These are phyloP conservation scores for Apiotrichum laibachii DNA, from an alignment of 1,284 basidiomycete genomes.

Conservation along the genomic window DNA sequence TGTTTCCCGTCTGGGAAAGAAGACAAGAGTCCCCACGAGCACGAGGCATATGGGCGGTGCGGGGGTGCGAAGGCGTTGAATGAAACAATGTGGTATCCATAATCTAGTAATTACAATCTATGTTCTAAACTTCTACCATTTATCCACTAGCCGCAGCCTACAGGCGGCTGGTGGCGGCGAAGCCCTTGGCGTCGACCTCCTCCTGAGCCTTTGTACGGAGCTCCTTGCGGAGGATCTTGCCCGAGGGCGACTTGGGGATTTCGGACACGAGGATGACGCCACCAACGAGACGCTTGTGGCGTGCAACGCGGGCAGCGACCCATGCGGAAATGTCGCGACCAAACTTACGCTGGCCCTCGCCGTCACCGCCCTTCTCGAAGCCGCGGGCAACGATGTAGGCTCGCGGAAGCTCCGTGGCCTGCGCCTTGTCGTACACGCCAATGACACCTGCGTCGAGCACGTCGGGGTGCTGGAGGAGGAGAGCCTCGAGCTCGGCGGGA, in stretches of 20 bases:
- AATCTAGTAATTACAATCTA: neutral
- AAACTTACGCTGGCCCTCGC: conserved; percentile 45
- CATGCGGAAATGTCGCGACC: conserved; percentile 59
- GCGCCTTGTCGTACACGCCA: conserved; percentile 60
- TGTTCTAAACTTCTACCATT: neutral
- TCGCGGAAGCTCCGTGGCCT: conserved; percentile 73
- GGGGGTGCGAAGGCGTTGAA: no score
- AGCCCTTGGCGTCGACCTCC: conserved; percentile 17
- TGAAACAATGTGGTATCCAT: no score
- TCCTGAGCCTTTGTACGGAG: conserved; percentile 33
- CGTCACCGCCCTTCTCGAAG: neutral
- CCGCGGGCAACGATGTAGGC: conserved; percentile 14
- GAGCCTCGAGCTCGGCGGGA: conserved; percentile 74
- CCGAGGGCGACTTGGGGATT: conserved; percentile 53
- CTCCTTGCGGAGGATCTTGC: conserved; percentile 48
- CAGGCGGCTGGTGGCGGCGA: neutral
- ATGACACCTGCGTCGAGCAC: conserved; percentile 70
- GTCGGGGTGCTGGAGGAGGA: conserved; percentile 68
- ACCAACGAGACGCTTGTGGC: conserved; percentile 54
- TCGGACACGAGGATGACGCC: conserved; percentile 53
- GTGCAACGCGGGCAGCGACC: conserved; percentile 59
- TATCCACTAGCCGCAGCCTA: neutral
- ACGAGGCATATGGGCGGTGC: no score
- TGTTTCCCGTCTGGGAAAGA: no score
- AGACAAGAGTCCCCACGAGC: no score